Percentiles rank a stretch among this genome's conserved stretches.
Conservation (phyloP, 2,329 filamentous ascomycete genomes). For the Diatrype stigma region DNA sequence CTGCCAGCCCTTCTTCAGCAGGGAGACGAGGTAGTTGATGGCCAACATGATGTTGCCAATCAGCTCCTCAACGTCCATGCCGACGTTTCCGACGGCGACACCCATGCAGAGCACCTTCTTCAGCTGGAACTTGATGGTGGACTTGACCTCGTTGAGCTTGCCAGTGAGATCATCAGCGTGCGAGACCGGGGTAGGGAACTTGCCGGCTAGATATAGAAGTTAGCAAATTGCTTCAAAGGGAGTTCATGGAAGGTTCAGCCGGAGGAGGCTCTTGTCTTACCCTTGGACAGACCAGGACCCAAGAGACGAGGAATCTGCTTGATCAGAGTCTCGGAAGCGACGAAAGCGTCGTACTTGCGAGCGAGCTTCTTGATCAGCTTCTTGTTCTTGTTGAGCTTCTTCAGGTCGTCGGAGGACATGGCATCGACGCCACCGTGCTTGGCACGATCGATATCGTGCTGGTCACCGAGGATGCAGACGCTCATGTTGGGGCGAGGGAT, state of each 20-base stretch:
- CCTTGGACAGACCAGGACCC: slow-evolving; percentile 96
- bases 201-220: slow-evolving; percentile 66
- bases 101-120: slow-evolving; percentile 99
- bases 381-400: slow-evolving; percentile 99
- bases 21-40: slow-evolving; percentile 99
- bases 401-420: slow-evolving; percentile 97
- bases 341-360: slow-evolving; percentile 99
- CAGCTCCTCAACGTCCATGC: slow-evolving; percentile 93
- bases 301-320: slow-evolving; percentile 99
- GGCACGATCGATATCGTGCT: slow-evolving; percentile 99
- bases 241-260: background rate
- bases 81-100: slow-evolving; percentile 98
- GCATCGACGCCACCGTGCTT: slow-evolving; percentile 98
- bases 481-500: slow-evolving; percentile 71
- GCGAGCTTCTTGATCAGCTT: slow-evolving; percentile 99
- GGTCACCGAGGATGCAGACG: slow-evolving; percentile 57
- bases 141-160: slow-evolving; percentile 99
- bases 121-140: slow-evolving; percentile 99
- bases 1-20: slow-evolving; percentile 99
- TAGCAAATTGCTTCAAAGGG: slow-evolving; percentile 25
- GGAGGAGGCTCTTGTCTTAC: slow-evolving; percentile 56
- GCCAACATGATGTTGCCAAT: slow-evolving; percentile 99
- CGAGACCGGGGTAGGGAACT: slow-evolving; percentile 98
- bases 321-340: slow-evolving; percentile 95
- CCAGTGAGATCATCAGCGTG: slow-evolving; percentile 88